These are phyloP conservation scores for Sapria himalayana DNA, from an alignment of 345 rosid species.

Conservation along the genomic window DNA sequence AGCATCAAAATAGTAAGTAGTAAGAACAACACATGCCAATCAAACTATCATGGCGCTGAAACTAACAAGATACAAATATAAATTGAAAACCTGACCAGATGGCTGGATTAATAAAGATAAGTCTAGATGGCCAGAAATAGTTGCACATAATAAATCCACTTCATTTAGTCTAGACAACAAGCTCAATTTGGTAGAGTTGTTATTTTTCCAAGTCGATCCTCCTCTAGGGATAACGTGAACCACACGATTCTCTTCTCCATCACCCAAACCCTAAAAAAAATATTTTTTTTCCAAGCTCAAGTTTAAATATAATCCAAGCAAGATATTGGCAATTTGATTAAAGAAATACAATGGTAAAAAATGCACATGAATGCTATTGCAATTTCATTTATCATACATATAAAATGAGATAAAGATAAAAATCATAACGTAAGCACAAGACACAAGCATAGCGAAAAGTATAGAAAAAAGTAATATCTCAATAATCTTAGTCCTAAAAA, in stretches of 20 bases:
- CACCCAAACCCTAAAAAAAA: conserved; percentile 25
- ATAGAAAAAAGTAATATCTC: too few species aligned
- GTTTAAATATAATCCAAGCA: conserved; percentile 1
- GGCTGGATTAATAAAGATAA: conserved; percentile 29
- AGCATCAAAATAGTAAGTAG: too few species aligned
- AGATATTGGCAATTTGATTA: not conserved
- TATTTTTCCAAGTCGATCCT: conserved; percentile 26
- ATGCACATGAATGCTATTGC: not conserved
- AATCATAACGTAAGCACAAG: too few species aligned
- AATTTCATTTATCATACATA: too few species aligned
- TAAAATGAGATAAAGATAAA: too few species aligned
- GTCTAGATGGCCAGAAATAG: conserved; percentile 49
- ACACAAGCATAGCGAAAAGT: too few species aligned
- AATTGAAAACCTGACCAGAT: conserved; percentile 24
- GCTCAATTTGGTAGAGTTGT: conserved; percentile 24
- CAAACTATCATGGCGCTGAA: too few species aligned
- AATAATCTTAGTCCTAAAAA: too few species aligned
- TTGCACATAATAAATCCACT: conserved; percentile 41
- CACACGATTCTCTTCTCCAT: conserved; percentile 20
- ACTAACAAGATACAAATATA: too few species aligned
- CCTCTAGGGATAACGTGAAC: conserved; percentile 38
- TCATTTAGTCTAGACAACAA: conserved; percentile 42
- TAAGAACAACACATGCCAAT: too few species aligned
- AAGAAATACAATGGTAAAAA: not conserved
- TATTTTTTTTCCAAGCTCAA: not conserved